A percentile compares a stretch with the other conserved stretches of the same genome.
Evolutionary conservation across 2,329 filamentous ascomycete genomes (phyloP).

Genomic region (Beauveria bassiana): DNA sequence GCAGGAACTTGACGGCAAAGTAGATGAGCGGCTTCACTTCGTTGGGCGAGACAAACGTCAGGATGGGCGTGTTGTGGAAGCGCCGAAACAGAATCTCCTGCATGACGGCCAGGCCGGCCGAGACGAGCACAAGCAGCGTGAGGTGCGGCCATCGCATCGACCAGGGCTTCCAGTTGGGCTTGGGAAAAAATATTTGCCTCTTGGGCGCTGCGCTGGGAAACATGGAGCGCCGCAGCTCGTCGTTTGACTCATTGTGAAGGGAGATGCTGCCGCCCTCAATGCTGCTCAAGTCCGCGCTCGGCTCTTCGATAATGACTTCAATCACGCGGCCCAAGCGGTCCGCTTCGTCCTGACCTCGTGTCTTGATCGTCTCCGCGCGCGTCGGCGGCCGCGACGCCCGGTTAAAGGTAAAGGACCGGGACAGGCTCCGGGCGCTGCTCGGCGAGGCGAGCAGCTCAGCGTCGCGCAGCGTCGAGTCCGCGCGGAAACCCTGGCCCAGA

Average conservation of each 20-base stretch:
- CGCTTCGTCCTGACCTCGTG: conserved; percentile 49
- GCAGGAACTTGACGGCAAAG: conserved; percentile 56
- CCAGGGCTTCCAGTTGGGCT: conserved; percentile 60
- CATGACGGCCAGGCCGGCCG: conserved; percentile 40
- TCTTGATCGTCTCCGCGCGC: conserved; percentile 36
- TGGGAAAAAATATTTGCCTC: conserved; percentile 49
- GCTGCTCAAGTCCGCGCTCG: conserved; percentile 43
- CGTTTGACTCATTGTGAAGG: conserved; percentile 13
- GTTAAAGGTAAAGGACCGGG: conserved; percentile 33
- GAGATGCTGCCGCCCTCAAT: conserved; percentile 36
- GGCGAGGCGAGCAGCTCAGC: conserved; percentile 39
- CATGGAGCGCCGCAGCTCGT: conserved; percentile 29
- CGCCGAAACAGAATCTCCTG: conserved; percentile 49
- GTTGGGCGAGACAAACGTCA: conserved; percentile 41
- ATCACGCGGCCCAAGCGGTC: conserved; percentile 53
- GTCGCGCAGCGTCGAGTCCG: conserved; percentile 39
- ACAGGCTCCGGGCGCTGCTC: conserved; percentile 26
- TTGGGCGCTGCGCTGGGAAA: conserved; percentile 24
- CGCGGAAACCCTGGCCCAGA: conserved; percentile 44
- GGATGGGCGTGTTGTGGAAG: conserved; percentile 36
- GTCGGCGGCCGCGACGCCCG: conserved; percentile 20
- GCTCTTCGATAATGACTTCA: conserved; percentile 44
- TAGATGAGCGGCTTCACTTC: conserved; percentile 46
- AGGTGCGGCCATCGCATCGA: conserved; percentile 58
- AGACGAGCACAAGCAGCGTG: conserved; percentile 43